Base-by-base conservation (phyloP, 1,139 yeast genomes). In the Meyerozyma smithsonii region DNA sequence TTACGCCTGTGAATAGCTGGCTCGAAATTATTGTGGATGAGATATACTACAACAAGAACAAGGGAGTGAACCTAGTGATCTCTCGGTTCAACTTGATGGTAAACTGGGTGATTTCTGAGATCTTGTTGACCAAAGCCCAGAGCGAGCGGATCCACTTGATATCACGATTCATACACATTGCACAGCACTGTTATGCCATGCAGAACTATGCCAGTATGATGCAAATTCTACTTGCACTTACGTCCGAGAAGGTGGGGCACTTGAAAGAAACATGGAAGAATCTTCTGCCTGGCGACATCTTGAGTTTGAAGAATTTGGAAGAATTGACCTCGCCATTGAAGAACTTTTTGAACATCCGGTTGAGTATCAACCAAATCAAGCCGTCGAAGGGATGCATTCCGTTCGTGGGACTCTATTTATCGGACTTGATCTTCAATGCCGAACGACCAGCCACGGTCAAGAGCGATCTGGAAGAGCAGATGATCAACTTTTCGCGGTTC, bases 31-130 rank as follows among this genome's bases (percentile, higher is more conserved):
- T 90, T 37, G 77, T 84, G 1, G 78, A 80, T 48, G 80, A 80
- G 40, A 76, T 74, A 43, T 70, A 69, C 50, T 69, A 62, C 50
- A 55, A 54, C 43, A 59, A 62, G 16, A 66, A 79, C 42, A 76
- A 81, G 24, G 96, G 97, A 0, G 81, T 88, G 23, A 88, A 87
- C 50, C 64, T 90, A 39, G 92, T 88, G n/a, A 82, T 89, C 39
- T 76, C 95, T 0, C 71, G 98, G 48, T 92, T 90, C 66, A 89
- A 90, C 54, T 66, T 92, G 41, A 84, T 87, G 73, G 88, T 87
- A 5, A 87, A 87, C 55, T 92, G 98, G 98, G 81, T 89, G 37
- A 81, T 87, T 33, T 86, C 96, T 1, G 96, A 92, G 61, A 77
- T 92, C 40, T 60, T 88, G 12, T 64, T 92, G 45, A 87, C 96